These are phyloP conservation scores for Endothia cerciana DNA, from an alignment of 2,329 filamentous ascomycete species.

Conservation along the genomic window DNA sequence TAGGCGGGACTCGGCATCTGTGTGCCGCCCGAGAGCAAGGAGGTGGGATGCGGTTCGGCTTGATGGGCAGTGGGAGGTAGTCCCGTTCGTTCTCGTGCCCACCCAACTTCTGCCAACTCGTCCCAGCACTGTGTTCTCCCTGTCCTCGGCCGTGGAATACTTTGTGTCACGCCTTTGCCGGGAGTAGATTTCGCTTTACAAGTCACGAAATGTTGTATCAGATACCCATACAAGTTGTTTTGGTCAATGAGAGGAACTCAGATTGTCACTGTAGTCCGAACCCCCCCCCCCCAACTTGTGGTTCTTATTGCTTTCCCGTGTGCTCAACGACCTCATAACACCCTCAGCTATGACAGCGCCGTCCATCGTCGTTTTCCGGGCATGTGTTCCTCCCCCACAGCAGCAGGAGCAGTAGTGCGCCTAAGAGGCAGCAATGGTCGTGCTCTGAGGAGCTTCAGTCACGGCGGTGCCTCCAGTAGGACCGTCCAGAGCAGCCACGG, in stretches of 20 bases:
- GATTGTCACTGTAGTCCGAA: neutral
- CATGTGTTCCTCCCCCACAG: too few species aligned
- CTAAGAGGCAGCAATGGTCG: too few species aligned
- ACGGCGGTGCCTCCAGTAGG: neutral
- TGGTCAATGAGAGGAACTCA: neutral
- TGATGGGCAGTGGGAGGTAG: neutral
- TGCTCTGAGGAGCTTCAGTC: neutral
- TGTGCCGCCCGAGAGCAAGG: neutral
- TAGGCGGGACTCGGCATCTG: neutral
- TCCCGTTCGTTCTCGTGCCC: neutral
- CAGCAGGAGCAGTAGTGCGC: too few species aligned
- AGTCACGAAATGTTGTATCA: neutral
- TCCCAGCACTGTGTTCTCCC: too few species aligned
- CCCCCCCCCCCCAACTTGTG: too few species aligned
- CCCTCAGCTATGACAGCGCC: too few species aligned
- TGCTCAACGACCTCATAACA: too few species aligned
- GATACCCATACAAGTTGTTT: constrained; percentile 6
- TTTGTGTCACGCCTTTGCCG: too few species aligned
- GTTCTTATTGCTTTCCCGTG: too few species aligned
- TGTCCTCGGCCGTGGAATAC: too few species aligned
- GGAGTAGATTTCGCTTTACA: too few species aligned
- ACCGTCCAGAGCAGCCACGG: neutral
- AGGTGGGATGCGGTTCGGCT: neutral
- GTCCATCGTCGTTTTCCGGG: too few species aligned
- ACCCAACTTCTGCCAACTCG: neutral